Base-by-base conservation (phyloP, 441 rosid species). In the Raphanus hybrid region DNA sequence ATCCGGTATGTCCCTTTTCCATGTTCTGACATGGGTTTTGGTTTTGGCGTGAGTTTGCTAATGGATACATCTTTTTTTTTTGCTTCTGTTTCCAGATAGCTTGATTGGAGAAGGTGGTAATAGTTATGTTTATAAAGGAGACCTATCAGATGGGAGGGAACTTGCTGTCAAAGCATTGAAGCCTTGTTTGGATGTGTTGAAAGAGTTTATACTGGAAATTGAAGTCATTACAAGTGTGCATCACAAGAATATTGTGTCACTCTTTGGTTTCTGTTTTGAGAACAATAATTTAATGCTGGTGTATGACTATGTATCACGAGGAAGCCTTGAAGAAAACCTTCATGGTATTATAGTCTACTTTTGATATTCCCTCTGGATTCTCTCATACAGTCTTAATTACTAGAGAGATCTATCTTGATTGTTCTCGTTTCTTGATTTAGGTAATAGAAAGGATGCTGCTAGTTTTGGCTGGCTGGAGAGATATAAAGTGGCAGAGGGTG, bases 71-170 rank as follows among this genome's bases (percentile, higher is more conserved):
- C 0, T 37, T 2, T 35, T 32, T 66, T 76, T 26, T 57, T 20
- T 20, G 23, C 57, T 76, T 1, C 14, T 48, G 66, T 74, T 84
- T 82, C 9, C 86, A 96, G 98, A 86, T 67, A 90, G 93, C 79
- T 70, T 96, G 83, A 80, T 96, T 16, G 99, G 99, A 71, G 90
- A 82, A 86, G 99, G 99, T 72, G 99, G 99, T 43, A 89, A 91
- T 74, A 91, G 98, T 76, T 86, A 85, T 76, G 98, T 96, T 68
- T 96, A 93, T 78, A 87, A 81, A 85, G 99, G 99, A 10, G 83
- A 80, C 65, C 87, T 96, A 71, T 87, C 88, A 23, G 92, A 89
- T 76, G 96, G 98, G 27, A 91, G 89, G 84, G 89, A 91, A 84
- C 41, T 96, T 71, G 99, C 98, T 3, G 91, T 93, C 81, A 96